Evolutionary conservation across 2,329 filamentous ascomycete genomes (phyloP).

Genomic region (Xylaria sp.): DNA sequence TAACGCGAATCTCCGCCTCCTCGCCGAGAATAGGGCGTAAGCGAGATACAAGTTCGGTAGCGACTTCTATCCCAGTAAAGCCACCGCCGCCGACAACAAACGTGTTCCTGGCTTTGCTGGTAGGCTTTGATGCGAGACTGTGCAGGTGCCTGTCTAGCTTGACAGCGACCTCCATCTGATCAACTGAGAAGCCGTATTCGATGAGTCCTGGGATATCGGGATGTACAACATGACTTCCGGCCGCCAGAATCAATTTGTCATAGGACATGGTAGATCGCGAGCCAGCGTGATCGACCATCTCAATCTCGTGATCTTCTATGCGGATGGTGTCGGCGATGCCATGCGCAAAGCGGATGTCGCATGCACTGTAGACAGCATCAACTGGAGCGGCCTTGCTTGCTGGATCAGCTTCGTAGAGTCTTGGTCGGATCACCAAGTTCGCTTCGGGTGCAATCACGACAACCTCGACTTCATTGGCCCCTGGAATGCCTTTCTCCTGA

Average conservation of each 20-base stretch:
- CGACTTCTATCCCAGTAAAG: constrained; percentile 18
- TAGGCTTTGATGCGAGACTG: constrained; percentile 10
- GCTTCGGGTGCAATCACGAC: constrained; percentile 1
- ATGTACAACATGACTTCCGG: constrained; percentile 15
- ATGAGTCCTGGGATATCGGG: constrained; percentile 12
- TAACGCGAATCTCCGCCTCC: constrained; percentile 7
- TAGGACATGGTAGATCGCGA: constrained; percentile 7
- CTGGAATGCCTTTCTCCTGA: too few relatives aligned
- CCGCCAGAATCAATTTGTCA: constrained; percentile 16
- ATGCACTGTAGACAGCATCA: constrained; percentile 15
- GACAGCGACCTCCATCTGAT: constrained; percentile 18
- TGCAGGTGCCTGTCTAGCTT: constrained; percentile 18
- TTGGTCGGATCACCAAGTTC: constrained; percentile 15
- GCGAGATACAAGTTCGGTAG: constrained; percentile 16
- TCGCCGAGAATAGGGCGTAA: constrained; percentile 11
- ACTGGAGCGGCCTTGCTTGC: constrained; percentile 11
- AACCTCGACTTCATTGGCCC: too few relatives aligned
- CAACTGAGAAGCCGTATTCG: constrained; percentile 14
- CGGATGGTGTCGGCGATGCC: constrained; percentile 15
- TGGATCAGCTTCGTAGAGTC: constrained; percentile 17
- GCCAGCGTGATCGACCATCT: constrained; percentile 7
- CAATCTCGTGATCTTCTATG: constrained; percentile 8
- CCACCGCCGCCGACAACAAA: constrained; percentile 17
- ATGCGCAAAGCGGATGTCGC: constrained; percentile 12
- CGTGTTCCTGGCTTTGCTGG: constrained; percentile 16